Percentiles rank a stretch among this genome's conserved stretches.
These are phyloP conservation scores for Elsinoe perseae DNA, from an alignment of 2,329 filamentous ascomycete genomes.

Conservation along the genomic window DNA sequence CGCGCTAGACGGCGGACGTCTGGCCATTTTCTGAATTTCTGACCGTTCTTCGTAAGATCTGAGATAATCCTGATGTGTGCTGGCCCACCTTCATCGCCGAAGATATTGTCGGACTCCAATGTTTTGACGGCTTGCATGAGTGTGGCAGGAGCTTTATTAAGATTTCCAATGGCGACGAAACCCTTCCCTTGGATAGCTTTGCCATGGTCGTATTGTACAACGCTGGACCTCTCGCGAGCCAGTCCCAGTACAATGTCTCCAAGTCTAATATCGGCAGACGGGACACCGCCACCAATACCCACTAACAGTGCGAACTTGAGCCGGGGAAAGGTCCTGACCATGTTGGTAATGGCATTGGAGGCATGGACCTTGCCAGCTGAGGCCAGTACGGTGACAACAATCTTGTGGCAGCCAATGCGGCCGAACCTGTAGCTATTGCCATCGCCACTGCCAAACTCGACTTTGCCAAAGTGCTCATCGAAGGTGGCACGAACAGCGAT, in stretches of 20 bases:
- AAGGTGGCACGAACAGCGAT: neutral
- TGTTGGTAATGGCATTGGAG: conserved; percentile 19
- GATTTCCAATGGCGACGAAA: neutral
- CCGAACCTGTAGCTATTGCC: conserved; percentile 23
- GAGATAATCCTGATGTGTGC: neutral
- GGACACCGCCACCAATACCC: conserved; percentile 25
- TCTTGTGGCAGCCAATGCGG: conserved; percentile 22
- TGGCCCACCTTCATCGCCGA: neutral
- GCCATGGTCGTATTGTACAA: conserved; percentile 6
- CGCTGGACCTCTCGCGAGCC: neutral
- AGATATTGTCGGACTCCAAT: conserved; percentile 14
- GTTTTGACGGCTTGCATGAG: conserved; percentile 17
- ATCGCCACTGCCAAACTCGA: conserved; percentile 13
- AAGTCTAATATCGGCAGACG: conserved; percentile 24
- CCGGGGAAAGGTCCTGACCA: conserved; percentile 20
- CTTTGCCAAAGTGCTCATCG: neutral
- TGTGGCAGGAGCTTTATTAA: conserved; percentile 16
- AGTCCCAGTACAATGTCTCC: conserved; percentile 24
- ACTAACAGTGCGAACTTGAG: conserved; percentile 20
- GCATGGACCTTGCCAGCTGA: conserved; percentile 21
- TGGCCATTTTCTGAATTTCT: neutral
- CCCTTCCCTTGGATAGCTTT: neutral
- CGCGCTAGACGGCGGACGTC: neutral
- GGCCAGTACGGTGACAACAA: conserved; percentile 23
- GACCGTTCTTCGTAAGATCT: neutral